Evolutionary conservation across 331 rosid species (phyloP).

Genomic region (Pyrus hybrid): DNA sequence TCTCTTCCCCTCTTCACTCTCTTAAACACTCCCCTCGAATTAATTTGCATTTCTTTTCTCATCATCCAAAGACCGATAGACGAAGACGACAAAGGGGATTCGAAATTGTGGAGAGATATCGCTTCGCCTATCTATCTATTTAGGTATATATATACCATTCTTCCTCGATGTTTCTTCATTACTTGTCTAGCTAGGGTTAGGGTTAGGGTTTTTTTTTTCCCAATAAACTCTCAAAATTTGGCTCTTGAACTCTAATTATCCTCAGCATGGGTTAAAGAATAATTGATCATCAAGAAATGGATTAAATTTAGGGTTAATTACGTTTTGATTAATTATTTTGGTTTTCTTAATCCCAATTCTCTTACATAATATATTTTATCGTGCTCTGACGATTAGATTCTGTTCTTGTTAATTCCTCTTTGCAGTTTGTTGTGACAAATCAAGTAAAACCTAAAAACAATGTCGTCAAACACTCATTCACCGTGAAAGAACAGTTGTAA

Average conservation of each 20-base stretch:
- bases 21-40: not conserved
- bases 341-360: not conserved
- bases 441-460: not conserved
- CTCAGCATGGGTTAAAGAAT: not conserved
- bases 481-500: constrained; percentile 7
- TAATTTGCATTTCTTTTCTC: not conserved
- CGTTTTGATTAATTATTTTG: not conserved
- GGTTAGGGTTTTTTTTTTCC: constrained; percentile 1
- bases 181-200: not conserved
- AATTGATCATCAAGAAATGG: not conserved
- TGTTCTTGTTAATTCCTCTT: not conserved
- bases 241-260: not conserved
- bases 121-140: not conserved
- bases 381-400: not conserved
- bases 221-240: not conserved
- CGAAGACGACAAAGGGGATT: not conserved
- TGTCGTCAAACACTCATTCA: constrained; percentile 25
- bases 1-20: not conserved
- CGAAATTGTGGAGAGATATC: not conserved
- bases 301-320: not conserved
- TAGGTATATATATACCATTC: not conserved
- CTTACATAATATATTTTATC: not conserved
- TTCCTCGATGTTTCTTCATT: not conserved
- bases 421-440: not conserved
- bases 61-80: not conserved